A percentile compares a stretch with the other conserved stretches of the same genome.
Evolutionary conservation across 306 rosid species (phyloP).

Genomic region (Cicer chorassanicum): DNA sequence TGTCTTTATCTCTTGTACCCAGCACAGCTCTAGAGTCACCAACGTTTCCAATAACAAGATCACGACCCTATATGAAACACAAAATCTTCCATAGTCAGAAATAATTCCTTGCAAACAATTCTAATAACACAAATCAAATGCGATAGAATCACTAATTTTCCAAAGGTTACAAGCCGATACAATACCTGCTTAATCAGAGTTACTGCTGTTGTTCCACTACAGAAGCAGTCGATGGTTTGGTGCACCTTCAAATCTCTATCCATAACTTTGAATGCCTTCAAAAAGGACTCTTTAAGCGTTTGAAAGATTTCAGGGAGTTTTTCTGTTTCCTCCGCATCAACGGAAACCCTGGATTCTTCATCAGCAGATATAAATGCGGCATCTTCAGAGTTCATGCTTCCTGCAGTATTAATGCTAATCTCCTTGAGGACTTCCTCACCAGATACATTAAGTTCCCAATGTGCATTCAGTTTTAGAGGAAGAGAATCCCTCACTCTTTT

Average conservation of each 20-base stretch:
- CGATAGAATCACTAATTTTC: constrained; percentile 15
- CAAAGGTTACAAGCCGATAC: constrained; percentile 47
- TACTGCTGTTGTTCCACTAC: constrained; percentile 98
- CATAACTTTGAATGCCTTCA: constrained; percentile 86
- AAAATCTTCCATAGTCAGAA: constrained; percentile 42
- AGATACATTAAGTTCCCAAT: constrained; percentile 73
- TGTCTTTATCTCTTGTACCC: constrained; percentile 76
- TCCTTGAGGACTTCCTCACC: constrained; percentile 75
- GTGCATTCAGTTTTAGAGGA: constrained; percentile 84
- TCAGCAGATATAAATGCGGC: constrained; percentile 64
- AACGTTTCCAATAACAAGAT: constrained; percentile 84
- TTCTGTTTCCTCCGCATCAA: constrained; percentile 68
- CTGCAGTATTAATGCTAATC: constrained; percentile 64
- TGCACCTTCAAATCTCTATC: constrained; percentile 85
- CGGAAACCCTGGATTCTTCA: constrained; percentile 65
- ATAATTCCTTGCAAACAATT: constrained; percentile 37
- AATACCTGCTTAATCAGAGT: constrained; percentile 87
- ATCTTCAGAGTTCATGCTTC: constrained; percentile 75
- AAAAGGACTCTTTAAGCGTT: constrained; percentile 76
- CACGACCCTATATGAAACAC: constrained; percentile 67
- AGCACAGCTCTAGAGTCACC: constrained; percentile 98
- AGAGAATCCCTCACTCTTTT: constrained; percentile 98
- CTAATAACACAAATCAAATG: background rate
- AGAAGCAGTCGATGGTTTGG: constrained; percentile 78
- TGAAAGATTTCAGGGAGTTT: constrained; percentile 78